Evolutionary conservation across 2,329 filamentous ascomycete species (phyloP), one percentile per base, ranked within the genome.

Genomic region (Dactylonectria macrodidyma): DNA sequence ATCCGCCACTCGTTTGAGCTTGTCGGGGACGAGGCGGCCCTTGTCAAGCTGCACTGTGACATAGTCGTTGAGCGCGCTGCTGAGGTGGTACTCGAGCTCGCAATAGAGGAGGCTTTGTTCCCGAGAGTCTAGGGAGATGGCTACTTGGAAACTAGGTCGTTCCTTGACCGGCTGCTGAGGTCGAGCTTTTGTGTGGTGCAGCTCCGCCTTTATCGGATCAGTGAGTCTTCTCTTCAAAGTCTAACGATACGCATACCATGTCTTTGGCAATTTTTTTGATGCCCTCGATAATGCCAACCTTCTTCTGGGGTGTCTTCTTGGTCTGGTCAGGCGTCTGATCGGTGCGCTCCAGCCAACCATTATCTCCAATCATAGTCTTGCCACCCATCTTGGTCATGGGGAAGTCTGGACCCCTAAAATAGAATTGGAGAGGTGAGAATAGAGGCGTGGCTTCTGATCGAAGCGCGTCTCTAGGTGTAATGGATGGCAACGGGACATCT

Each of bases 31-130:
- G 5, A 90, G 80, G 1, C 86, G 86, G n/a, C 87, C 88, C n/a
- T 83, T 83, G 71, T 86, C 84, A 64, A 89, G 81, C 74, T 90
- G 86, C 16, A 81, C 76, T 11, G 81, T 83, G 64, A 90, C 85
- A 78, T 88, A 90, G 11, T 79, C 77, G 63, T 89, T 85, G 36
- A 90, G 76, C 0, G 84, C 84, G 5, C 82, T 84, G 65, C 83
- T 84, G n/a, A 90, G 76, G 65, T 84, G 78, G 71, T 84, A 90
- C 74, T 89, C 87, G 8, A 90, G 83, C 76, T 90, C 88, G 75
- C 87, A 88, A 76, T 89, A 90, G 8, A 90, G 77, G 9, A 90
- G 82, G 57, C 85, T 87, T 74, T 90, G 88, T 77, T 89, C 87
- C 50, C 88, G 85, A 1, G 87, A 81, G 72, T 84, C 80, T 3